Percentiles rank a stretch among this genome's conserved stretches.
Conservation (phyloP, 129 eudicot species). For the Helichrysum umbraculigerum region DNA sequence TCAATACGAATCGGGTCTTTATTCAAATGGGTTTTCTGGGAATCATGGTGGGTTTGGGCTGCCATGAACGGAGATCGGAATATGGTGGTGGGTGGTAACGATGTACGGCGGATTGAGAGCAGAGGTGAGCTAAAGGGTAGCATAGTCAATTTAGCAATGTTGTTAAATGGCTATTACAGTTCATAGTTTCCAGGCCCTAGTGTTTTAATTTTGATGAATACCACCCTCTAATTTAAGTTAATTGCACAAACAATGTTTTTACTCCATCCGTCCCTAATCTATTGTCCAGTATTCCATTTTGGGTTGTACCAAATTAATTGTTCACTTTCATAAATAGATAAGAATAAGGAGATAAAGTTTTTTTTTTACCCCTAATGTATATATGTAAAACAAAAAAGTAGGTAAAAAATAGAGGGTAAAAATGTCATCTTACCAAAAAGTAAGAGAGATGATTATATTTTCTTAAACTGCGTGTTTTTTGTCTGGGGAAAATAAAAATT, state of each 20-base stretch:
- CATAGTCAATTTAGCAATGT: background rate
- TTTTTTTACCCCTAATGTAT: no score
- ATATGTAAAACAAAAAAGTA: no score
- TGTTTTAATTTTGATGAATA: background rate
- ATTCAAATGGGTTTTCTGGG: constrained; percentile 27
- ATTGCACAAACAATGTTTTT: background rate
- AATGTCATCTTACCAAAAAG: no score
- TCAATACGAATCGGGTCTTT: constrained; percentile 23
- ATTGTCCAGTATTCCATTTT: no score
- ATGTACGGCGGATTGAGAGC: constrained; percentile 27
- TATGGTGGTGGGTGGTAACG: constrained; percentile 28
- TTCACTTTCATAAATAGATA: no score
- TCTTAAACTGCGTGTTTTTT: no score
- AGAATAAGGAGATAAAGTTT: no score
- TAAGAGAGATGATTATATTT: no score
- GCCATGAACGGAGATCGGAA: constrained; percentile 50
- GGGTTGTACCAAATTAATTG: no score
- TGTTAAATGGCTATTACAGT: background rate
- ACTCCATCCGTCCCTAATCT: no score
- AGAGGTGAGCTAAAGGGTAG: constrained; percentile 13
- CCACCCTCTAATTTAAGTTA: background rate
- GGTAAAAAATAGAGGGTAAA: no score
- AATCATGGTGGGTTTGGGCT: constrained; percentile 31
- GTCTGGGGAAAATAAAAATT: no score
- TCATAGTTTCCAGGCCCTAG: background rate